Percentiles rank a stretch among this genome's conserved stretches.
phyloP scores from a whole-genome alignment of 2,329 filamentous ascomycete genomes.

The Ophiostoma sp. region DNA sequence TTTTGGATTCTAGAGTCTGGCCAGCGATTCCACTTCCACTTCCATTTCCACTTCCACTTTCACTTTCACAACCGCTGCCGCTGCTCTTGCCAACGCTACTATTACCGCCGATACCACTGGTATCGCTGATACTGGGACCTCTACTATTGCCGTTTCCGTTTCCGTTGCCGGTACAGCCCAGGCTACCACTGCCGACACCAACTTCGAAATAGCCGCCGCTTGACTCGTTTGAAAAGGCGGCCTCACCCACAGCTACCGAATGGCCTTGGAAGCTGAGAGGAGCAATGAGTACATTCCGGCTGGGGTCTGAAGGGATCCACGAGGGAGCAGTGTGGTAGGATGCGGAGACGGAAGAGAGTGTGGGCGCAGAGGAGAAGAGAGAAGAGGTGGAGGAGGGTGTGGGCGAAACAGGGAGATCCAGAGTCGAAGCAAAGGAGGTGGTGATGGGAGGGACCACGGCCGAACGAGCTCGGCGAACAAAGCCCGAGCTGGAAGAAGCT shows the following conservation, averaged over 20 bases:
- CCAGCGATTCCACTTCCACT: background rate
- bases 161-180: background rate
- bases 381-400: slow-evolving; percentile 18
- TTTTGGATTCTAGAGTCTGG: background rate
- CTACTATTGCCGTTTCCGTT: background rate
- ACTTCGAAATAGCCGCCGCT: background rate
- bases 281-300: slow-evolving; percentile 19
- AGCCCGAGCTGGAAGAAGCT: background rate
- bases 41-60: background rate
- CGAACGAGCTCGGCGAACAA: slow-evolving; percentile 6
- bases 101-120: no score
- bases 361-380: slow-evolving; percentile 20
- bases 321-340: slow-evolving; percentile 7
- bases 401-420: slow-evolving; percentile 17
- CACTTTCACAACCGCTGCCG: no score
- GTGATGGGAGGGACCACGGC: slow-evolving; percentile 7
- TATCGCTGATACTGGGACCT: background rate
- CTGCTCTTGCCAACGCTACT: background rate
- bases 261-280: background rate
- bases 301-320: slow-evolving; percentile 19
- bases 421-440: background rate
- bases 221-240: slow-evolving; percentile 8
- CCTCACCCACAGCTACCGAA: slow-evolving; percentile 13
- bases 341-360: slow-evolving; percentile 15
- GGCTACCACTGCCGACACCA: background rate